Evolutionary conservation across 106 monocot genomes (phyloP).

Genomic region (Phalaenopsis equestris): DNA sequence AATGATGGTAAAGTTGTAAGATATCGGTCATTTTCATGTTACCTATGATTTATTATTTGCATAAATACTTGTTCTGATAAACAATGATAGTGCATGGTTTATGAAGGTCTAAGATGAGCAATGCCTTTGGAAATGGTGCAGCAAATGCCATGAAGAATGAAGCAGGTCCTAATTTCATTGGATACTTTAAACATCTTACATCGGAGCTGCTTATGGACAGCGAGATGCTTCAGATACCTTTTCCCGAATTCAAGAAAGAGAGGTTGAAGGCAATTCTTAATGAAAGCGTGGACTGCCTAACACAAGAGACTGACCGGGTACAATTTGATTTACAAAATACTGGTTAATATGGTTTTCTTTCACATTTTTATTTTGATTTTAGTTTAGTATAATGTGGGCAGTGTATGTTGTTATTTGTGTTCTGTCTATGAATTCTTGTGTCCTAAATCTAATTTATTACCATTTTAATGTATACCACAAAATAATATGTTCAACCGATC

Average conservation of each 20-base stretch:
- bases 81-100: not conserved
- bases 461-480: not conserved
- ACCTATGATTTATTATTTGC: not conserved
- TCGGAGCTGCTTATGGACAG: conserved; percentile 4
- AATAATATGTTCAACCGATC: no score
- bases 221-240: conserved; percentile 6
- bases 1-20: not conserved
- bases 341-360: not conserved
- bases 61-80: not conserved
- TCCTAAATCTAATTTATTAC: not conserved
- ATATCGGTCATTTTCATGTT: not conserved
- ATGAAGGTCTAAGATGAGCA: not conserved
- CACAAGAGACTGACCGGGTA: conserved; percentile 5
- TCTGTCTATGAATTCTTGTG: not conserved
- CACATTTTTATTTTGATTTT: not conserved
- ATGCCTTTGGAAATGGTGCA: conserved; percentile 1
- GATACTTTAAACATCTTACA: conserved; percentile 6
- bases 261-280: conserved; percentile 5
- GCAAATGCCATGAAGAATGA: conserved; percentile 9
- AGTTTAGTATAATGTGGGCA: not conserved
- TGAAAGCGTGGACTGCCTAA: conserved; percentile 2
- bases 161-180: conserved; percentile 5
- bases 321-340: not conserved
- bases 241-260: conserved; percentile 9
- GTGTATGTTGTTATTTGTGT: not conserved